Base-by-base conservation (phyloP, 306 rosid genomes). In the Senna siamea region DNA sequence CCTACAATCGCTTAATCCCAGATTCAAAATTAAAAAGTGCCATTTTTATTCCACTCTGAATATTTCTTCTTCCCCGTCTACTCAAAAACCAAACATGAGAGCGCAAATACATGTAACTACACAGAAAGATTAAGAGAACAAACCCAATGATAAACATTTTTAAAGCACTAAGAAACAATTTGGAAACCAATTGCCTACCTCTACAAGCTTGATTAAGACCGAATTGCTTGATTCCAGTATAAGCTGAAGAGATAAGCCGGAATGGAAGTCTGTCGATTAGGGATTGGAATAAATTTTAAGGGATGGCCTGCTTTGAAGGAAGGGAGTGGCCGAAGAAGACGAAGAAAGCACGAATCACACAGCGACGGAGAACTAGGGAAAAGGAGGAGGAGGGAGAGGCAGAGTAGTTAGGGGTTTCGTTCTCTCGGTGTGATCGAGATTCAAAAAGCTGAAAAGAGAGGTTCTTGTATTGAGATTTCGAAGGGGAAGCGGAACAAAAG, bases 231-330 rank as follows among this genome's bases (percentile, higher is more conserved):
- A 80, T 32, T 18, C 22, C 61, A 46, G 50, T 48, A 48, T 2
- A 18, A 70, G 82, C 55, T 66, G 20, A 69, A 79, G 48, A 67
- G 64, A 35, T 60, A 80, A 66, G 20, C 52, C 71, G 79, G 52
- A 75, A 81, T 67, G 65, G 66, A 64, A 79, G 37, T 59, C 78
- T 10, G 79, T 20, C 81, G 54, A 79, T 75, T 80, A 82, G 87
- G 89, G 80, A 72, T 84, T 66, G 72, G 65, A 64, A 67, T 1
- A 41, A n/a, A 66, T 26, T 54, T 11, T 18, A 4, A 37, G 66
- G 58, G 9, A 9, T 34, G 11, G 11, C 6, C 38, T 9, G 61
- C 51, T 13, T 37, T 17, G 13, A 38, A 35, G 22, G 14, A 35
- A 28, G 40, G 40, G 34, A 22, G 53, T 9, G 66, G 40, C 40